Evolutionary conservation across 2,329 filamentous ascomycete species (phyloP).

Genomic region (Gnomoniopsis smithogilvyi): DNA sequence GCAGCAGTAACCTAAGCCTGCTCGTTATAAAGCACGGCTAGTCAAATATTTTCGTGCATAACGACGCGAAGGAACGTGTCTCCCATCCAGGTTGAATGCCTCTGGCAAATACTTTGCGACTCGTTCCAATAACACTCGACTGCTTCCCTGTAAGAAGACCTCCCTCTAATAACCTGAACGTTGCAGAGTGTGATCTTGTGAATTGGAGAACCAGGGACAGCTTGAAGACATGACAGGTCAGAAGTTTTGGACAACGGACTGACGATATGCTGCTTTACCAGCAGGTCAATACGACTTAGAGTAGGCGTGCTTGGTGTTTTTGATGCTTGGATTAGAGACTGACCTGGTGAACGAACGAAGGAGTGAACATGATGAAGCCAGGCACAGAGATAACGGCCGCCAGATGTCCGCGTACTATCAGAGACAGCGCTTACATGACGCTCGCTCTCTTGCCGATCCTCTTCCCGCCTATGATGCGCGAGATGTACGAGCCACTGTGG

Average conservation of each 20-base stretch:
- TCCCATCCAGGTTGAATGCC: neutral
- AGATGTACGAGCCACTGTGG: slow-evolving; percentile 7
- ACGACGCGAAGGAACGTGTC: neutral
- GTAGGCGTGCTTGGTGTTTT: neutral
- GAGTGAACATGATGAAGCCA: neutral
- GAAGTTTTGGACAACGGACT: neutral
- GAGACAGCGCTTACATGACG: neutral
- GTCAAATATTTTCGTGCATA: neutral
- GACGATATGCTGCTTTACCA: neutral
- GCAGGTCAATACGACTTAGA: neutral
- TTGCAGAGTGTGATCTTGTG: neutral
- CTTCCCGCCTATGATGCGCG: slow-evolving; percentile 9
- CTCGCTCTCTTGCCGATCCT: slow-evolving; percentile 15
- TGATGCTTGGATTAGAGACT: neutral
- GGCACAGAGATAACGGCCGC: neutral
- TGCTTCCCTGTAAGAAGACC: neutral
- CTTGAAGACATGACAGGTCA: neutral
- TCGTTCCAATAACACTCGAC: neutral
- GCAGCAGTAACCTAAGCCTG: neutral
- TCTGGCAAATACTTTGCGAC: neutral
- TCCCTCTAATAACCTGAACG: neutral
- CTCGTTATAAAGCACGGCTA: neutral
- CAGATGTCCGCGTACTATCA: neutral
- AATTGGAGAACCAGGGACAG: neutral
- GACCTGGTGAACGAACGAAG: neutral